These are phyloP conservation scores for Schizothecium vesticola DNA, from an alignment of 495 filamentous ascomycete genomes.

Conservation along the genomic window DNA sequence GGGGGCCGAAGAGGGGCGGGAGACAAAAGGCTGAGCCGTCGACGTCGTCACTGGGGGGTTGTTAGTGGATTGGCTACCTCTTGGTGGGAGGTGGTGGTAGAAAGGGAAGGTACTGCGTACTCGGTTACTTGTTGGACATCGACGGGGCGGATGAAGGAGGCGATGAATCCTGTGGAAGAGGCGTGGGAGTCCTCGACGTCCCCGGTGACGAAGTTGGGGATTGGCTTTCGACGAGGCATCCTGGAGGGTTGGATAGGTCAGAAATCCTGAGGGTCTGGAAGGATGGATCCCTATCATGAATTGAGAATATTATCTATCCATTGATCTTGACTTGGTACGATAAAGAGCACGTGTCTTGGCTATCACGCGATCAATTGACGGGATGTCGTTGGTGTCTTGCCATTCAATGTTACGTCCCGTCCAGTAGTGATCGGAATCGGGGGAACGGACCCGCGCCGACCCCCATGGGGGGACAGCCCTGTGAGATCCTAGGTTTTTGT, in stretches of 20 bases:
- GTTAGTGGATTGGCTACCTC: too few species aligned
- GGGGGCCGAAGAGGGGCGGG: constrained; percentile 64
- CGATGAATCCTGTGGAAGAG: neutral
- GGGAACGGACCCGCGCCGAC: neutral
- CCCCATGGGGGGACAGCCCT: neutral
- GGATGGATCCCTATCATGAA: neutral
- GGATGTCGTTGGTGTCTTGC: neutral
- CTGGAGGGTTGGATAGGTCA: too few species aligned
- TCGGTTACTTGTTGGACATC: neutral
- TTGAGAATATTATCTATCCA: neutral
- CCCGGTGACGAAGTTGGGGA: neutral
- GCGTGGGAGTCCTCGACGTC: neutral
- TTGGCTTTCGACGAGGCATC: neutral
- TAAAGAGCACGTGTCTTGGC: neutral
- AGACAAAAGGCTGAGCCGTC: constrained; percentile 49
- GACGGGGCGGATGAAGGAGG: neutral
- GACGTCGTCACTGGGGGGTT: neutral
- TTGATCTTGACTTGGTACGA: neutral
- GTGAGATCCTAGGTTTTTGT: neutral
- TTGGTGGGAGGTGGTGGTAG: neutral
- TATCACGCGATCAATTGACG: neutral
- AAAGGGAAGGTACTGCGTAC: neutral
- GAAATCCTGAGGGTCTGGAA: neutral
- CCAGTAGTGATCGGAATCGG: neutral
- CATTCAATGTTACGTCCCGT: neutral